phyloP scores from a whole-genome alignment of 192 early-diverging fungal species.

The Diversispora eburnea region DNA sequence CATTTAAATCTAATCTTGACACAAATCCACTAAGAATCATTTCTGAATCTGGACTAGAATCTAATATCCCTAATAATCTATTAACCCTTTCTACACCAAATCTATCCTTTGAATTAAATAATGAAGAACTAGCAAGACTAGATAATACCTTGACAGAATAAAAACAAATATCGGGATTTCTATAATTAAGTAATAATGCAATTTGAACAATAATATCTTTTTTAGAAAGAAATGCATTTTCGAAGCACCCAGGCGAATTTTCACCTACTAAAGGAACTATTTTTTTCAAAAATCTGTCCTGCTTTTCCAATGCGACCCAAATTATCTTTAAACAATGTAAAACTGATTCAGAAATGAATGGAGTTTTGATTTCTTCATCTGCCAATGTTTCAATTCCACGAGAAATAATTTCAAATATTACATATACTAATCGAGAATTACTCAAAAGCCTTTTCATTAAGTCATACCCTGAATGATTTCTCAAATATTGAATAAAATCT shows the following conservation, averaged over 20 bases:
- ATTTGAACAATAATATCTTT: constrained; percentile 68
- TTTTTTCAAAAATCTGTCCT: constrained; percentile 68
- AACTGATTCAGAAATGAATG: constrained; percentile 40
- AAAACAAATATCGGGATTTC: constrained; percentile 67
- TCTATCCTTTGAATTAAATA: constrained; percentile 57
- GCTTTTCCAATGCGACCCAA: constrained; percentile 64
- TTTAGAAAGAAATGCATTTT: constrained; percentile 74
- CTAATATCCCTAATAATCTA: constrained; percentile 11
- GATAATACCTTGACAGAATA: constrained; percentile 67
- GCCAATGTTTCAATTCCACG: constrained; percentile 62
- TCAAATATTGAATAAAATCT: constrained; percentile 33
- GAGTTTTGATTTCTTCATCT: constrained; percentile 34
- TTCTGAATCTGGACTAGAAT: constrained; percentile 45
- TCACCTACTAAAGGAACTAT: constrained; percentile 58
- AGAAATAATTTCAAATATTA: constrained; percentile 67
- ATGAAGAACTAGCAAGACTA: constrained; percentile 66
- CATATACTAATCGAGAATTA: constrained; percentile 63
- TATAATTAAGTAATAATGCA: constrained; percentile 65
- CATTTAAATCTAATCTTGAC: constrained; percentile 68
- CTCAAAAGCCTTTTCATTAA: constrained; percentile 74
- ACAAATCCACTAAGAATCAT: constrained; percentile 76
- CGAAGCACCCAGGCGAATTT: constrained; percentile 49
- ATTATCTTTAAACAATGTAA: constrained; percentile 58
- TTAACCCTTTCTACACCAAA: background rate
- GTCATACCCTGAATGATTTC: constrained; percentile 83